phyloP scores from a whole-genome alignment of 2,329 filamentous ascomycete species.

The Fusarium lateritium region DNA sequence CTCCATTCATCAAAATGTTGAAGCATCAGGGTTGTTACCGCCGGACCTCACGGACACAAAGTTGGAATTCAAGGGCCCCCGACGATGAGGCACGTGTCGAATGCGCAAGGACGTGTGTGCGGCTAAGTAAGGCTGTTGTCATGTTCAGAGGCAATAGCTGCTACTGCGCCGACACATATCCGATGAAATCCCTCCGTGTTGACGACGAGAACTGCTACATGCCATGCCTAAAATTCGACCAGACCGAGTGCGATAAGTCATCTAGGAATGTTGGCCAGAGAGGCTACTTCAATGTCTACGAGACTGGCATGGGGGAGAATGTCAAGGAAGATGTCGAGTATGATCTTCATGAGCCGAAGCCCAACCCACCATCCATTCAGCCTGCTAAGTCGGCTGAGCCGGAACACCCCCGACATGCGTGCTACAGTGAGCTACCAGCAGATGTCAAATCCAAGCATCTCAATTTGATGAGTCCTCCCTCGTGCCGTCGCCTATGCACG shows the following conservation, averaged over 20 bases:
- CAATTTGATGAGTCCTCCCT: background rate
- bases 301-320: background rate
- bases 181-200: too few relatives aligned
- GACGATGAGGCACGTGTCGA: background rate
- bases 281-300: background rate
- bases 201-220: background rate
- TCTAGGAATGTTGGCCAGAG: background rate
- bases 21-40: conserved; percentile 7
- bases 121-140: background rate
- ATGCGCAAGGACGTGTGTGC: background rate
- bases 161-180: background rate
- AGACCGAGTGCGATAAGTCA: background rate
- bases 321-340: background rate
- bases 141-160: background rate
- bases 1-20: background rate
- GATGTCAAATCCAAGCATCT: background rate
- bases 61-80: background rate
- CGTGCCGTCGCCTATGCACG: background rate
- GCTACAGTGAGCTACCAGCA: background rate
- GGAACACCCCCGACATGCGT: background rate
- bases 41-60: background rate
- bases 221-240: background rate
- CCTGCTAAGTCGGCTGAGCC: accelerated
- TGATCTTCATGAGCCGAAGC: too few relatives aligned
- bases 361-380: too few relatives aligned